Evolutionary conservation across 768 basidiomycete genomes (phyloP), one percentile per base, ranked within the genome.

Genomic region (Macrolepiota albuminosa): DNA sequence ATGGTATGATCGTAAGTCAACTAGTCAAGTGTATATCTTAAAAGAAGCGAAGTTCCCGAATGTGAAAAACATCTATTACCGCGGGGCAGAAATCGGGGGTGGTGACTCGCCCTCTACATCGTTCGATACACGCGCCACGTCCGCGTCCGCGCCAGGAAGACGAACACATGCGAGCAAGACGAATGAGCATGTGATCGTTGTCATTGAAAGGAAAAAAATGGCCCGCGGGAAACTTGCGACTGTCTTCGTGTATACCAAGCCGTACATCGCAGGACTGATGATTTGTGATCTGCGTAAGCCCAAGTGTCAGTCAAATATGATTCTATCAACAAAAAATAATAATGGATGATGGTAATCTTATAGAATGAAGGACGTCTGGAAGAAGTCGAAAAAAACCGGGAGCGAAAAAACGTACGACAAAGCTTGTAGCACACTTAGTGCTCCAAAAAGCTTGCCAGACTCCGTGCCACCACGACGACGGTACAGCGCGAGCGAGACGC

Each of bases 391-490:
- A 7, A 9, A 49, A 47, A 24, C 9, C 2, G 13, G 24, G 24
- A 33, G 33, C 21, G 40, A 46, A 48, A 46, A 34, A 14, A 72
- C 74, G 16, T 61, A 87, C 84, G 85, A 78, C 10, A 93, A 67
- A 6, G 88, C 84, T 61, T 89, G 84, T 4, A 93, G 64, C 33
- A 95, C 89, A 58, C 87, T 85, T 59, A 95, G 64, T 4, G 85
- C 92, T 13, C 92, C 94, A 67, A 94, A 95, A 18, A 97, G 76
- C 65, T 76, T 79, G 3, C 93, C 94, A 13, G 79, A 75, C 66
- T 93, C 89, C 14, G 76, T 77, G 2, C 85, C 82, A 1, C 81
- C 81, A 21, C 76, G 74, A n/a, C 72, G 72, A 33, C 73, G 73
- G 61, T 87, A 90, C 48, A 91, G 68, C 26, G 87, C 82, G 46